Evolutionary conservation across 257 asterid genomes (phyloP).

Genomic region (Solanum sitiens): DNA sequence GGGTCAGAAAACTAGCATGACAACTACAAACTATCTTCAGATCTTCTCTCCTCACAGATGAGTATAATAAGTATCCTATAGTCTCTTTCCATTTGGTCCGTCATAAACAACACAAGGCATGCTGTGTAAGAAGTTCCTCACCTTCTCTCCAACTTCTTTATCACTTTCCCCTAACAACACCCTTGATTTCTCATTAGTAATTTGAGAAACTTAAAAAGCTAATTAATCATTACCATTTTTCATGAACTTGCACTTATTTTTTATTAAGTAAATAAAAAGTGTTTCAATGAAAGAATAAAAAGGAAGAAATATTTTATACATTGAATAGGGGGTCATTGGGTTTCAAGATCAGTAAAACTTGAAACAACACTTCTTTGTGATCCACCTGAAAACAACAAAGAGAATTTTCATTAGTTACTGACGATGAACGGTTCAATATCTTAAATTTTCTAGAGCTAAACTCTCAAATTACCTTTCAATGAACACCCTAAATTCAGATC

Average conservation of each 20-base stretch:
- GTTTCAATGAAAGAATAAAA: no score
- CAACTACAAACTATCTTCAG: conserved; percentile 67
- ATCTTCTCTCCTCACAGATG: conserved; percentile 46
- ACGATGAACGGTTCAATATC: not conserved
- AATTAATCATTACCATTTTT: not conserved
- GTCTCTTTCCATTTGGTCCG: conserved; percentile 37
- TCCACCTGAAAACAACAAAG: conserved; percentile 20
- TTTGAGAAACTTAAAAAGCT: no score
- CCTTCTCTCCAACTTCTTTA: not conserved
- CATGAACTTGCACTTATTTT: not conserved
- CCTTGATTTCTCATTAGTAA: not conserved
- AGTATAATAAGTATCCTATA: conserved; percentile 52
- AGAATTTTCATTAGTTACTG: conserved; percentile 43
- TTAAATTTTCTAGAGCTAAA: no score
- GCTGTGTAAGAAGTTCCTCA: conserved; percentile 22
- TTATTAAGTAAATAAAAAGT: no score
- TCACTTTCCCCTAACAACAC: not conserved
- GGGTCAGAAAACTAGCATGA: conserved; percentile 60
- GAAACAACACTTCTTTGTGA: conserved; percentile 42
- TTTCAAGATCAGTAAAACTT: conserved; percentile 26
- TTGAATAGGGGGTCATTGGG: not conserved
- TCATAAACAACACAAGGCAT: conserved; percentile 45
- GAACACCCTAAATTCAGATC: conserved; percentile 45
- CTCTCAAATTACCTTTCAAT: no score
- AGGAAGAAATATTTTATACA: no score